Conservation (phyloP, 225 moss, liverwort and hornwort species). For the Thuidium tamariscinum region DNA sequence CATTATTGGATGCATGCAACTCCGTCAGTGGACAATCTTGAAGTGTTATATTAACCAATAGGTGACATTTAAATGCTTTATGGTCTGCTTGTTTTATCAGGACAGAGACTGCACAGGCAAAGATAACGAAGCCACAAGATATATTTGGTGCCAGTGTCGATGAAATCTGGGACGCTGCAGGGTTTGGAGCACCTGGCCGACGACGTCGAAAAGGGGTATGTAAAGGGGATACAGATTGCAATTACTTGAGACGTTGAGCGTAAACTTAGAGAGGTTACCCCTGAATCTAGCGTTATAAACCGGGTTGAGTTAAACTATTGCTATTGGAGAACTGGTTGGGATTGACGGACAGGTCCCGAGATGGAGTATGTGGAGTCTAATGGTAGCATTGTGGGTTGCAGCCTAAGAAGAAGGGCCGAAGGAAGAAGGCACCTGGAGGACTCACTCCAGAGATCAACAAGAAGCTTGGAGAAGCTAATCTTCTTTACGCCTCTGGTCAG, state of each 20-base stretch:
- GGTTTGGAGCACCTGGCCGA: conserved; percentile 58
- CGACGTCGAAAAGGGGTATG: conserved; percentile 66
- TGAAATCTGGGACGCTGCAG: conserved; percentile 95
- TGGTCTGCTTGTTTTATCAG: conserved; percentile 14
- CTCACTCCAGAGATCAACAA: conserved; percentile 77
- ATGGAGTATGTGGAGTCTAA: background rate
- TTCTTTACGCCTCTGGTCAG: conserved; percentile 82
- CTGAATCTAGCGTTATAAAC: background rate
- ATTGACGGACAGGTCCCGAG: background rate
- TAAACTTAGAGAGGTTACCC: background rate
- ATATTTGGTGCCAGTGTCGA: conserved; percentile 92
- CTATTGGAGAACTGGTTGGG: background rate
- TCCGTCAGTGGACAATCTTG: background rate
- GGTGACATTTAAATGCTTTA: background rate
- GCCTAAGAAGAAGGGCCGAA: conserved; percentile 59
- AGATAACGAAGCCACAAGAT: conserved; percentile 53
- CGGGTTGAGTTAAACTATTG: background rate
- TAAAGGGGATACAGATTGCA: background rate
- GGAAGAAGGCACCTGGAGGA: conserved; percentile 43
- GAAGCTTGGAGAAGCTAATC: conserved; percentile 95
- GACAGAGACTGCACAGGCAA: conserved; percentile 28
- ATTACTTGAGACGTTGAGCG: background rate
- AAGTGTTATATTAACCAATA: background rate
- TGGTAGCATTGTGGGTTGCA: conserved; percentile 11
- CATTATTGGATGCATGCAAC: background rate